Percentiles rank a stretch among this genome's conserved stretches.
Conservation (phyloP, 768 basidiomycete species). For the Piloderma croceum region DNA sequence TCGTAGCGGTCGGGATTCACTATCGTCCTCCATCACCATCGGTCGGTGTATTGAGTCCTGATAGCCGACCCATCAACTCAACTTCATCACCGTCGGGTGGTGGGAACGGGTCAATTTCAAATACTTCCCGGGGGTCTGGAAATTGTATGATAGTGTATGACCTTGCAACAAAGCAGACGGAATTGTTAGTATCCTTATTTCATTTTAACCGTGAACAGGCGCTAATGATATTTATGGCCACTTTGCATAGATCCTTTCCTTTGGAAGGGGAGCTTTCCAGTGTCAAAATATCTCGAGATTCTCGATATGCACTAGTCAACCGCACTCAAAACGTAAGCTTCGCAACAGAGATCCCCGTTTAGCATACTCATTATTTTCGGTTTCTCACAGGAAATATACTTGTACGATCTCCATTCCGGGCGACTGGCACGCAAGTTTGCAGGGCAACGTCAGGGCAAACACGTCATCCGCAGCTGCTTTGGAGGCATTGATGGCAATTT, state of each 20-base stretch:
- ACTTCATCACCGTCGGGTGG: slow-evolving; percentile 25
- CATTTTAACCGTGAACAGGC: not conserved
- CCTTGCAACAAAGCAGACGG: slow-evolving; percentile 57
- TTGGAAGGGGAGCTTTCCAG: slow-evolving; percentile 82
- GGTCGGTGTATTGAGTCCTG: slow-evolving; percentile 7
- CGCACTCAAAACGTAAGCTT: slow-evolving; percentile 77
- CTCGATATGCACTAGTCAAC: slow-evolving; percentile 80
- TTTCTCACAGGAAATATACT: slow-evolving; percentile 69
- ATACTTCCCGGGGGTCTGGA: slow-evolving; percentile 35
- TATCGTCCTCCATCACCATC: slow-evolving; percentile 23
- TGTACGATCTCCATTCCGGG: slow-evolving; percentile 74
- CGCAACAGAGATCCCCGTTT: slow-evolving; percentile 4
- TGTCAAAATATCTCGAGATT: slow-evolving; percentile 81
- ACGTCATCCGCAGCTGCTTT: slow-evolving; percentile 90
- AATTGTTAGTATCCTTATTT: slow-evolving; percentile 49
- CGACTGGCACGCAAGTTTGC: slow-evolving; percentile 74
- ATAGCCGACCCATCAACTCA: slow-evolving; percentile 32
- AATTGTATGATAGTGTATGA: slow-evolving; percentile 76
- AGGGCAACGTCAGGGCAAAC: slow-evolving; percentile 78
- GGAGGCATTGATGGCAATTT: slow-evolving; percentile 87
- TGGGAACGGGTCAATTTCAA: slow-evolving; percentile 30
- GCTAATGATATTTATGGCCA: not conserved
- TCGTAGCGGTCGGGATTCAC: slow-evolving; percentile 82
- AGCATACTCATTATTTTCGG: slow-evolving; percentile 11
- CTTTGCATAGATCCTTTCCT: slow-evolving; percentile 46